A percentile compares a stretch with the other conserved stretches of the same genome.
phyloP scores from a whole-genome alignment of 1,139 yeast species.

The Yamadazyma sp. region DNA sequence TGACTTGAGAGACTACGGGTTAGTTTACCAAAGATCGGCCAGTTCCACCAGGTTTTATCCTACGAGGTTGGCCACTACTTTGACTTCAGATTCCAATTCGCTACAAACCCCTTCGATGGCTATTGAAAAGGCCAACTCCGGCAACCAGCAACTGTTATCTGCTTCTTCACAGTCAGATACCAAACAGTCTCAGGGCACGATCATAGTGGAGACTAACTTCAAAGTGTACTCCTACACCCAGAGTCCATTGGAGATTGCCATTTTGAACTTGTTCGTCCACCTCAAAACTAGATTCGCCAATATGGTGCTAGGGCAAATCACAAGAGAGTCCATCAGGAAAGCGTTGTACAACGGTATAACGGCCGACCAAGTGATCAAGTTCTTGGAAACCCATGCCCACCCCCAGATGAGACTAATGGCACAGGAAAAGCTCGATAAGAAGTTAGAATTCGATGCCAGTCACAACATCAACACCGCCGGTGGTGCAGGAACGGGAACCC shows the following conservation, averaged over 20 bases:
- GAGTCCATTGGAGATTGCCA: slow-evolving; percentile 93
- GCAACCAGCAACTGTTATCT: slow-evolving; percentile 15
- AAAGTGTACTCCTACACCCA: slow-evolving; percentile 91
- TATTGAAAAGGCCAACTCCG: slow-evolving; percentile 24
- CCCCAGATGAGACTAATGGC: slow-evolving; percentile 82
- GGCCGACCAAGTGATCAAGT: slow-evolving; percentile 90
- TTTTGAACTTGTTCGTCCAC: slow-evolving; percentile 82
- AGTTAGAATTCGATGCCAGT: slow-evolving; percentile 63
- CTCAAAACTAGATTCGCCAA: slow-evolving; percentile 82
- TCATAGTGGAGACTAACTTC: slow-evolving; percentile 91
- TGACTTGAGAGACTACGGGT: slow-evolving; percentile 88
- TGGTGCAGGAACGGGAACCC: slow-evolving; percentile 37
- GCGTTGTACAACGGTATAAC: slow-evolving; percentile 90
- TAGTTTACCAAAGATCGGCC: slow-evolving; percentile 74
- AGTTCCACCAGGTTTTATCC: slow-evolving; percentile 76
- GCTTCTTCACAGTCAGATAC: slow-evolving; percentile 11
- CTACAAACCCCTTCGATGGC: slow-evolving; percentile 71
- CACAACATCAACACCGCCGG: slow-evolving; percentile 54
- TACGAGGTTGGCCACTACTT: slow-evolving; percentile 84
- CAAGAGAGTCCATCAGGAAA: slow-evolving; percentile 84
- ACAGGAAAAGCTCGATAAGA: slow-evolving; percentile 65
- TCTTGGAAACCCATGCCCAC: slow-evolving; percentile 90
- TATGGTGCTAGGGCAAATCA: slow-evolving; percentile 90
- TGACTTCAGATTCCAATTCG: slow-evolving; percentile 80
- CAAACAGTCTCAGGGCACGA: slow-evolving; percentile 53